phyloP scores from a whole-genome alignment of 495 filamentous ascomycete species.

The Penicillium lagena region DNA sequence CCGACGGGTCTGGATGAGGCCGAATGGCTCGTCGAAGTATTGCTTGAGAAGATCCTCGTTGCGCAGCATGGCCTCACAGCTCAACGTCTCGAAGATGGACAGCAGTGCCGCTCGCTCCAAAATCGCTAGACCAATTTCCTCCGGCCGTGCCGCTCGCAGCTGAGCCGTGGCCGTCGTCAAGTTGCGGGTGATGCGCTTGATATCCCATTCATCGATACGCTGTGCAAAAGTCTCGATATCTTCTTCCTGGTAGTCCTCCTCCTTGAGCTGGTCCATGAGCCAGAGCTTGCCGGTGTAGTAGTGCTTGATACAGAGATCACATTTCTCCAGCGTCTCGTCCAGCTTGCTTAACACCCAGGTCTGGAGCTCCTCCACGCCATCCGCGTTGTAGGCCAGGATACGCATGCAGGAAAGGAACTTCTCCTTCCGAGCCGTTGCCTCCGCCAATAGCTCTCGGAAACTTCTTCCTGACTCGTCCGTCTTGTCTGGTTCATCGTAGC shows the following conservation, averaged over 20 bases:
- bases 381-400: slow-evolving; percentile 59
- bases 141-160: slow-evolving; percentile 40
- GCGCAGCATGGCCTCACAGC: slow-evolving; percentile 53
- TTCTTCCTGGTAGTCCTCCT: slow-evolving; percentile 56
- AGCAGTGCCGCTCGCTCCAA: slow-evolving; percentile 46
- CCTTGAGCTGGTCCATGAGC: slow-evolving; percentile 53
- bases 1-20: slow-evolving; percentile 65
- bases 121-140: slow-evolving; percentile 40
- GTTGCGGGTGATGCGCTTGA: slow-evolving; percentile 55
- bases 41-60: slow-evolving; percentile 44
- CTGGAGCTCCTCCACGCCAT: slow-evolving; percentile 53
- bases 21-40: slow-evolving; percentile 73
- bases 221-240: slow-evolving; percentile 50
- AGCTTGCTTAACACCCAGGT: slow-evolving; percentile 51
- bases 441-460: slow-evolving; percentile 31
- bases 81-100: slow-evolving; percentile 59
- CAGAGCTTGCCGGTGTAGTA: slow-evolving; percentile 69
- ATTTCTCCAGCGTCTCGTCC: slow-evolving; percentile 53
- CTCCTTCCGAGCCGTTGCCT: slow-evolving; percentile 47
- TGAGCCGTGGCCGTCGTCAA: slow-evolving; percentile 41
- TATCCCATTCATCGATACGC: slow-evolving; percentile 51
- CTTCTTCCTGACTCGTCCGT: slow-evolving; percentile 24
- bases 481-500: slow-evolving; percentile 44
- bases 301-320: slow-evolving; percentile 71
- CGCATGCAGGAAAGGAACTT: slow-evolving; percentile 57